Conservation (phyloP, 805 yeast species). For the Nakazawaea peltata region DNA sequence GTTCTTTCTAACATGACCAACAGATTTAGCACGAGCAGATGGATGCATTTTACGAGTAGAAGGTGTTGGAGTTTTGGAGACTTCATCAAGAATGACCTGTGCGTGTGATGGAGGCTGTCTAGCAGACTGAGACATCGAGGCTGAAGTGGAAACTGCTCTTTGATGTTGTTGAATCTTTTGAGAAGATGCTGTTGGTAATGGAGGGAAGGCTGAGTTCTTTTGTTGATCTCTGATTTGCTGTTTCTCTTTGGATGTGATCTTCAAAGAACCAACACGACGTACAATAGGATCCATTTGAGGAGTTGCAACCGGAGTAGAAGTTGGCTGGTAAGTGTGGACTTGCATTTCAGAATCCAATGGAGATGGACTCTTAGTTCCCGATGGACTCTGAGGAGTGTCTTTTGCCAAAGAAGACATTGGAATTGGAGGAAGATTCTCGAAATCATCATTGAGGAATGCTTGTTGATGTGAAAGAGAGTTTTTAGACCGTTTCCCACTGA, state of each 20-base stretch:
- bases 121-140: conserved; percentile 8
- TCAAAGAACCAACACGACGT: conserved; percentile 56
- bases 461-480: conserved; percentile 3
- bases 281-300: conserved; percentile 21
- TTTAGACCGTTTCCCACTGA: conserved; percentile 20
- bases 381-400: too few relatives aligned
- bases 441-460: neutral
- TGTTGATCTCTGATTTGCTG: conserved; percentile 18
- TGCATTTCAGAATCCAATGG: conserved; percentile 1
- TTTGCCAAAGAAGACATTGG: neutral
- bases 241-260: conserved; percentile 50
- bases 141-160: conserved; percentile 29
- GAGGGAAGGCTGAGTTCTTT: conserved; percentile 17
- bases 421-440: conserved; percentile 3
- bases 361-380: too few relatives aligned
- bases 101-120: conserved; percentile 34
- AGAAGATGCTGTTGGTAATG: conserved; percentile 19
- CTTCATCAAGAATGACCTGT: conserved; percentile 11
- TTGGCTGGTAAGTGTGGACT: conserved; percentile 2
- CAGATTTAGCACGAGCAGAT: conserved; percentile 80
- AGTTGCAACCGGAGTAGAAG: neutral
- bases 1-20: conserved; percentile 71
- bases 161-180: conserved; percentile 21
- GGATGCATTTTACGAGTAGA: conserved; percentile 47
- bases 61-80: conserved; percentile 21